Evolutionary conservation across 768 basidiomycete genomes (phyloP), one percentile per base, ranked within the genome.

Genomic region (Rhizopogon roseolus): DNA sequence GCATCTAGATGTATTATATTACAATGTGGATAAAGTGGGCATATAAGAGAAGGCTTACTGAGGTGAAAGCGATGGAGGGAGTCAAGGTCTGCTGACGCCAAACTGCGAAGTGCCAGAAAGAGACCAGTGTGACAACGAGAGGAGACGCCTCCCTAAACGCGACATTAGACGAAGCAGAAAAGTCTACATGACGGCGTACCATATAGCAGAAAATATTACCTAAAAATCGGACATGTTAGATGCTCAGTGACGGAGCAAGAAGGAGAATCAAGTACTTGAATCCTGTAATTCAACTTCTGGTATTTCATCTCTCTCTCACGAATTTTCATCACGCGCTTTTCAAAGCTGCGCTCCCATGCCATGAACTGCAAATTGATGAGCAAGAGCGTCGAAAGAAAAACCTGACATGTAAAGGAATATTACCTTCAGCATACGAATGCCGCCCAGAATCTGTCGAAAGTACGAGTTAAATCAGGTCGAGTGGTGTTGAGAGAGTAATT

Each of bases 341-440:
- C 93, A 60, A 95, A 95, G 64, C 83, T 91, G 22, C 93, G 84
- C 67, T 97, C 93, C 93, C 85, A 86, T 13, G 92, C 93, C 93
- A 96, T 95, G 70, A 95, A 97, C 85, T 88, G 60, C 37, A 50
- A 36, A 22, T 19, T 11, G 6, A 44, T 10, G 19, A 14, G 13
- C 6, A 16, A 37, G 32, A 1, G 2, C 5, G 6, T 27, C 43
- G 16, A 8, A 3, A 55, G 29, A 17, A 2, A 45, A 19, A 41
- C 42, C 54, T 22, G 22, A 22, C 22, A 22, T 22, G 5, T 4
- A 14, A 10, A 5, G 32, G 4, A 34, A 34, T 8, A 32, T 57
- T 44, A 72, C 78, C 65, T 96, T 95, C 60, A 95, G 81, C 91
- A 95, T 95, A 29, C 92, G 80, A 54, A 95, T 94, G 11, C 81